Evolutionary conservation across 129 eudicot genomes (phyloP).

Genomic region (Tagetes patula): DNA sequence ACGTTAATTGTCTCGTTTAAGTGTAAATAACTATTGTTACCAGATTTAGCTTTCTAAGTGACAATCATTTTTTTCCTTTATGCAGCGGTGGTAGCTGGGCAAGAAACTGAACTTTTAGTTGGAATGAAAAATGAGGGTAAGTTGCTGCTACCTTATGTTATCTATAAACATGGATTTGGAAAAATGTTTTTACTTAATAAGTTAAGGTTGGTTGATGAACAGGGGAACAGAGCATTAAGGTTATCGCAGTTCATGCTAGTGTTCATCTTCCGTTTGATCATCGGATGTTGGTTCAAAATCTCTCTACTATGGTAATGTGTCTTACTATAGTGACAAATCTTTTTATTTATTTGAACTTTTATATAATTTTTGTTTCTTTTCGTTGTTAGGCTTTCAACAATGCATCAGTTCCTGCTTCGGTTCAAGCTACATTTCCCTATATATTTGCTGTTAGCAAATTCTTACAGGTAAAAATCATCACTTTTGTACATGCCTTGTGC

Average conservation of each 20-base stretch:
- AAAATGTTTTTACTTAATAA: slow-evolving; percentile 13
- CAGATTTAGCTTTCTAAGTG: background rate
- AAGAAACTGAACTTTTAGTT: slow-evolving; percentile 70
- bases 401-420: slow-evolving; percentile 82
- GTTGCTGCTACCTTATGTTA: slow-evolving; percentile 10
- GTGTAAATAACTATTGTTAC: background rate
- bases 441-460: slow-evolving; percentile 91
- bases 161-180: background rate
- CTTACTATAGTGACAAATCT: background rate
- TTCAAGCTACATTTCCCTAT: slow-evolving; percentile 91
- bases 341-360: background rate
- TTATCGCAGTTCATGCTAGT: slow-evolving; percentile 73
- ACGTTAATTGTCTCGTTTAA: background rate
- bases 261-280: slow-evolving; percentile 80
- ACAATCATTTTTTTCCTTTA: slow-evolving; percentile 2
- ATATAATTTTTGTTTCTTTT: slow-evolving; percentile 8
- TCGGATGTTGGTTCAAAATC: slow-evolving; percentile 76
- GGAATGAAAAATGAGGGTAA: slow-evolving; percentile 93
- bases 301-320: slow-evolving; percentile 29
- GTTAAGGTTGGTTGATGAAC: slow-evolving; percentile 23
- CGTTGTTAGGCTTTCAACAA: slow-evolving; percentile 63
- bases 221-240: slow-evolving; percentile 67
- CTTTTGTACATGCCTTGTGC: background rate
- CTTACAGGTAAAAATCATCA: slow-evolving; percentile 62
- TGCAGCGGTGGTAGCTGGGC: slow-evolving; percentile 83